These are phyloP conservation scores for Kandelia obovata DNA, from an alignment of 345 rosid species.

Conservation along the genomic window DNA sequence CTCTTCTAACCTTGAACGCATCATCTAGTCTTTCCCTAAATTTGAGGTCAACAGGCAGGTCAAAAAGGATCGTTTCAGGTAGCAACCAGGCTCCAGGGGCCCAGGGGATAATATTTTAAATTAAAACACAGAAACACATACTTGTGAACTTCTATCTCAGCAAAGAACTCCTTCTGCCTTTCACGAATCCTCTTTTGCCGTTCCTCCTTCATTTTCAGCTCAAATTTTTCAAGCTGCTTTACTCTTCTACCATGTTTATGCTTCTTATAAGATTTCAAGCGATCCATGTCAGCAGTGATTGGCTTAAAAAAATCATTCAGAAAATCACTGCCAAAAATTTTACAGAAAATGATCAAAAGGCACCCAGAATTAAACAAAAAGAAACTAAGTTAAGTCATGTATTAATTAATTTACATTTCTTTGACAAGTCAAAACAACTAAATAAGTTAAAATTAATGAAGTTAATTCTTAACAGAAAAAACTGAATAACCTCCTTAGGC, in stretches of 20 bases:
- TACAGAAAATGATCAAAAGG: constrained; percentile 10
- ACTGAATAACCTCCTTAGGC: constrained; percentile 62
- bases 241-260: constrained; percentile 88
- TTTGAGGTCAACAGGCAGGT: constrained; percentile 27
- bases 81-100: no score
- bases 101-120: neutral
- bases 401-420: no score
- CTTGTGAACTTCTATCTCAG: constrained; percentile 91
- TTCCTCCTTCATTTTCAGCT: constrained; percentile 92
- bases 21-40: constrained; percentile 87
- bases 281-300: constrained; percentile 61
- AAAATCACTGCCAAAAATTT: constrained; percentile 56
- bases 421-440: neutral
- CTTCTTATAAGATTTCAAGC: constrained; percentile 67
- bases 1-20: constrained; percentile 69
- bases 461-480: neutral
- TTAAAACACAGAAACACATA: constrained; percentile 26
- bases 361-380: neutral
- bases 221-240: constrained; percentile 79
- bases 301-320: constrained; percentile 80
- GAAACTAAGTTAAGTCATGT: neutral
- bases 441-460: neutral
- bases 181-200: constrained; percentile 92
- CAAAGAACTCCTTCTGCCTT: constrained; percentile 92
- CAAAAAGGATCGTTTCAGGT: neutral